Evolutionary conservation across 805 yeast genomes (phyloP).

Genomic region (Metschnikowia hibisci): DNA sequence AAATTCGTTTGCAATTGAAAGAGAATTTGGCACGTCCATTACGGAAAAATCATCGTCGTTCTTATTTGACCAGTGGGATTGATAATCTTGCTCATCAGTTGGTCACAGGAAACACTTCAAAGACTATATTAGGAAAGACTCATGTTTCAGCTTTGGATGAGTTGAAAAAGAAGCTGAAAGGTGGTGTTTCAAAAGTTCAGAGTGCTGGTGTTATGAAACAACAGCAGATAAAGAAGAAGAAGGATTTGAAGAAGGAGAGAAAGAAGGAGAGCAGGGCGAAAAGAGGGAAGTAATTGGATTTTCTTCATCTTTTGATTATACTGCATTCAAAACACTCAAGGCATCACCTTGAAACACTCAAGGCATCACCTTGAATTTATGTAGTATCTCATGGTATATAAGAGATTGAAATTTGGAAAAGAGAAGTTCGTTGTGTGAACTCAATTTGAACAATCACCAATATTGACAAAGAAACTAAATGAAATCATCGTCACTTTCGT

Average conservation of each 20-base stretch:
- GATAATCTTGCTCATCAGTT: constrained; percentile 74
- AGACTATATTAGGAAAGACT: constrained; percentile 64
- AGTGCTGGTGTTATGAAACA: constrained; percentile 3
- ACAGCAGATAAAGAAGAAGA: background rate
- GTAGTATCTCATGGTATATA: no score
- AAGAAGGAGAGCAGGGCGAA: background rate
- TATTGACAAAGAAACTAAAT: no score
- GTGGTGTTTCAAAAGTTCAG: background rate
- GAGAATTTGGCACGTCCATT: constrained; percentile 50
- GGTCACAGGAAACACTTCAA: constrained; percentile 63
- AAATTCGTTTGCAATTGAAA: constrained; percentile 49
- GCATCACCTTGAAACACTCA: no score
- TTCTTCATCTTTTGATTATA: no score
- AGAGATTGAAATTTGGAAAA: no score
- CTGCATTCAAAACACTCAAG: no score
- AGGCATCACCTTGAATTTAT: no score
- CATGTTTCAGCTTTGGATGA: constrained; percentile 65
- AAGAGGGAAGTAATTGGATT: background rate
- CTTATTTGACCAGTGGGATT: constrained; percentile 76
- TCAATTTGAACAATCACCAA: no score
- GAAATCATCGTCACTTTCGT: constrained; percentile 52
- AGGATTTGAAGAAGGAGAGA: background rate
- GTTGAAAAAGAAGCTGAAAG: constrained; percentile 26
- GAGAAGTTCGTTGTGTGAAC: no score
- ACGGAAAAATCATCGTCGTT: constrained; percentile 60